Conservation (phyloP, 2,329 filamentous ascomycete species). For the Aureobasidium leucospermi region DNA sequence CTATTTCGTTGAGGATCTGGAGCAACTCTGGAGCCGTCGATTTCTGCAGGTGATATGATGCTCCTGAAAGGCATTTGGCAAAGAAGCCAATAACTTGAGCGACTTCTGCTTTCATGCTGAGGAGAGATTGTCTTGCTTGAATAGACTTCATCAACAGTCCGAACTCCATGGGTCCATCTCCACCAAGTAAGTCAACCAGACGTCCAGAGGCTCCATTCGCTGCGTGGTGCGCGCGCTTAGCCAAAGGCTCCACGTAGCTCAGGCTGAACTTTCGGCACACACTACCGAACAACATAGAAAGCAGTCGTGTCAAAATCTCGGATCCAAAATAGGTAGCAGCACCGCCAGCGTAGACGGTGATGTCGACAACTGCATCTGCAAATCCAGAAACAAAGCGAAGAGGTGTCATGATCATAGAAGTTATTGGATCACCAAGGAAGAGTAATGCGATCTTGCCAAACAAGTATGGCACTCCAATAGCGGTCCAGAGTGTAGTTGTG, state of each 20-base stretch:
- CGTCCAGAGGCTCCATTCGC: not conserved
- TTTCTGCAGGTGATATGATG: not conserved
- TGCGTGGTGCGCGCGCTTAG: slow-evolving; percentile 3
- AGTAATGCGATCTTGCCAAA: slow-evolving; percentile 79
- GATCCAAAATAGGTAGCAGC: not conserved
- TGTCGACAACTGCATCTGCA: slow-evolving; percentile 75
- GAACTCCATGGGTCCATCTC: slow-evolving; percentile 5
- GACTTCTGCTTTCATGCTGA: slow-evolving; percentile 1
- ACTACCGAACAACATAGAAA: not conserved
- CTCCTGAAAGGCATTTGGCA: not conserved
- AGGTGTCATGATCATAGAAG: slow-evolving; percentile 59
- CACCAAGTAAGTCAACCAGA: not conserved
- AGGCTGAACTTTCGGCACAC: not conserved
- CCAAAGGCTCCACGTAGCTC: not conserved
- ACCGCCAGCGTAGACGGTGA: slow-evolving; percentile 53
- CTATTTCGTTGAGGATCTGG: not conserved
- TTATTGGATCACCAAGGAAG: slow-evolving; percentile 68
- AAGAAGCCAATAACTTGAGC: not conserved
- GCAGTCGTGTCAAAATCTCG: not conserved
- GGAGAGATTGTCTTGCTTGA: slow-evolving; percentile 15
- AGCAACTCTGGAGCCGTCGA: not conserved
- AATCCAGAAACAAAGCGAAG: slow-evolving; percentile 63
- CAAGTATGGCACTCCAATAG: slow-evolving; percentile 87
- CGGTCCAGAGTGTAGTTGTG: slow-evolving; percentile 74
- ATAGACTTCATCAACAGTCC: slow-evolving; percentile 14